Base-by-base conservation (phyloP, 2,329 filamentous ascomycete species). In the Curvularia sp. region DNA sequence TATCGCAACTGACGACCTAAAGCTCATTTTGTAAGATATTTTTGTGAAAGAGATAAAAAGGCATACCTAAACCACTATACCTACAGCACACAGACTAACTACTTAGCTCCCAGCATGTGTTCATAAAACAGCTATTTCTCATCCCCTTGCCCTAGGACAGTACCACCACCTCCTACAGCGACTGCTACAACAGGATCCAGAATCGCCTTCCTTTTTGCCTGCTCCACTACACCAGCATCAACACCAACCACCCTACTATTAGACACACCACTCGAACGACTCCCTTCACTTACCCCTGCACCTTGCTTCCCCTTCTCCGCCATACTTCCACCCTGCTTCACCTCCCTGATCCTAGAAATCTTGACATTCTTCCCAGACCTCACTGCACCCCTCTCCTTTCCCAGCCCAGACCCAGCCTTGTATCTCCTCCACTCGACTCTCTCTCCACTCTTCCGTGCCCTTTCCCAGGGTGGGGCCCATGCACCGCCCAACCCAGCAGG, bases 401-500 rank as follows among this genome's bases (percentile, higher is more conserved):
- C 19, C n/a, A 39, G 2, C 30, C 10, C 30, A 34, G 25, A 7
- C 7, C 4, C 12, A 15, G 3, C 12, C 30, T 10, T 34, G 3
- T 34, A 15, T 34, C 30, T 15, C 34, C 34, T 6, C 15, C 9
- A 36, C 34, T 5, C 15, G 34, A 36, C 3, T 49, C 19, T 18
- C 19, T 15, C 21, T 5, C 15, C 15, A 8, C 15, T 28, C n/a
- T 23, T n/a, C 28, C 39, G 8, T 65, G 66, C 19, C 21, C 32
- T n/a, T 25, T 55, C 15, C 66, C 65, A 21, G 59, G 62, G 21
- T 47, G 61, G 3, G 13, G 2, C 5, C 72, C 71, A 59, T 62
- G 67, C 5, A 74, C 34, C 2, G 62, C 64, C 60, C 70, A 66
- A 3, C 71, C 69, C 2, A 70, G 21, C 28, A 73, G 32, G 2